Percentiles rank a stretch among this genome's conserved stretches.
phyloP scores from a whole-genome alignment of 306 rosid genomes.

The Cyclanthera cordifolia region DNA sequence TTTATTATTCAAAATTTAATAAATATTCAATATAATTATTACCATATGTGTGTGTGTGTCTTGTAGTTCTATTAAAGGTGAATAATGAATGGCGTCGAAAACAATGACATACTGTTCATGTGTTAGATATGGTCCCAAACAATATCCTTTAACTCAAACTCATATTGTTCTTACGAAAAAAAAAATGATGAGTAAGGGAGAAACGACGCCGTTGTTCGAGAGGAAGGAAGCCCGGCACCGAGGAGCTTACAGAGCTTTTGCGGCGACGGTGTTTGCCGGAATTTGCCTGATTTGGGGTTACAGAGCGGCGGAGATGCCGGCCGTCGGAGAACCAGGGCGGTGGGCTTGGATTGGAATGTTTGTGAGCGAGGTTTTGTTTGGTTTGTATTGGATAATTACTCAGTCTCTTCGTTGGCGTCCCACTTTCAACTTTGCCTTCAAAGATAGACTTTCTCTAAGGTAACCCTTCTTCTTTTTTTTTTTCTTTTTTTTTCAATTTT shows the following conservation, averaged over 20 bases:
- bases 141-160: no score
- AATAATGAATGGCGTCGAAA: no score
- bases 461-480: not conserved
- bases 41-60: no score
- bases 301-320: constrained; percentile 24
- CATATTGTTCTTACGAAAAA: no score
- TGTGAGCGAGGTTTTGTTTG: constrained; percentile 27
- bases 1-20: no score
- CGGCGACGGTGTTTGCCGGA: constrained; percentile 27
- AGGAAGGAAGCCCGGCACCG: constrained; percentile 20
- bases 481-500: no score
- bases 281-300: constrained; percentile 37
- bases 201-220: constrained; percentile 24
- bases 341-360: constrained; percentile 35
- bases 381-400: constrained; percentile 50
- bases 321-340: not conserved
- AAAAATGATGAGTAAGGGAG: constrained; percentile 1
- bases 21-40: no score
- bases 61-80: no score
- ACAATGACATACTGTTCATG: no score
- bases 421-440: constrained; percentile 23
- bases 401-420: constrained; percentile 46
- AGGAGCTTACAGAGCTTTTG: constrained; percentile 20
- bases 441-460: constrained; percentile 36
- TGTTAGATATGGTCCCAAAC: no score